phyloP scores from a whole-genome alignment of 768 basidiomycete species.

The Boletus edulis region DNA sequence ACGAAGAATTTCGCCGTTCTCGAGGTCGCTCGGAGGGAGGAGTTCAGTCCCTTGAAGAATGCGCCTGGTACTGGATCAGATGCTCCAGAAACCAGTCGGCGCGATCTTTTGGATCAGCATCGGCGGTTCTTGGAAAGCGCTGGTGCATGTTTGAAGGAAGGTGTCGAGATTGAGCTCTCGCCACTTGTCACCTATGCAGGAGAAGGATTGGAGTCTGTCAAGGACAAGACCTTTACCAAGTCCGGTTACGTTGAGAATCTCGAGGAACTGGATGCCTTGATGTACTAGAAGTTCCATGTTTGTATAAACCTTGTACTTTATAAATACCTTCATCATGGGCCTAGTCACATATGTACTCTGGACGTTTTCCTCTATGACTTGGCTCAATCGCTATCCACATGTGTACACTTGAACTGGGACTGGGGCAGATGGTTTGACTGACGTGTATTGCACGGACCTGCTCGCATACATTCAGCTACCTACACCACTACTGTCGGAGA shows the following conservation, averaged over 20 bases:
- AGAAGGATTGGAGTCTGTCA: slow-evolving; percentile 79
- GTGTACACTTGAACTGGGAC: slow-evolving; percentile 12
- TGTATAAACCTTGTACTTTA: slow-evolving; percentile 2
- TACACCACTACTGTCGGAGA: slow-evolving; percentile 40
- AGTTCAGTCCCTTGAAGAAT: slow-evolving; percentile 98
- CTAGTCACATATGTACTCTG: background rate
- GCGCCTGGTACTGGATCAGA: slow-evolving; percentile 91
- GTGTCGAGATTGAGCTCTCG: slow-evolving; percentile 86
- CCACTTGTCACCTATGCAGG: slow-evolving; percentile 89
- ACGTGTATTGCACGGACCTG: slow-evolving; percentile 14
- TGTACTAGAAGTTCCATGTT: slow-evolving; percentile 32
- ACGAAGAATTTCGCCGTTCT: slow-evolving; percentile 80
- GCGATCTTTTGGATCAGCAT: slow-evolving; percentile 88
- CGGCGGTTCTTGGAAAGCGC: slow-evolving; percentile 75
- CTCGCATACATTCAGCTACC: slow-evolving; percentile 38
- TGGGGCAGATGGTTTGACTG: slow-evolving; percentile 8
- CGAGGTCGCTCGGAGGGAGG: slow-evolving; percentile 83
- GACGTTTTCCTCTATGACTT: background rate
- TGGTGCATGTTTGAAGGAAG: slow-evolving; percentile 70
- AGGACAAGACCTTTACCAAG: slow-evolving; percentile 75
- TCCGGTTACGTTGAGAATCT: slow-evolving; percentile 65
- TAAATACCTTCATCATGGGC: background rate
- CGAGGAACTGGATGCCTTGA: slow-evolving; percentile 71
- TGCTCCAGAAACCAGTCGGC: slow-evolving; percentile 85
- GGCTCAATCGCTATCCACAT: slow-evolving; percentile 1